phyloP scores from a whole-genome alignment of 2,329 filamentous ascomycete species.

The Hymenotorrendiella dingleyae region DNA sequence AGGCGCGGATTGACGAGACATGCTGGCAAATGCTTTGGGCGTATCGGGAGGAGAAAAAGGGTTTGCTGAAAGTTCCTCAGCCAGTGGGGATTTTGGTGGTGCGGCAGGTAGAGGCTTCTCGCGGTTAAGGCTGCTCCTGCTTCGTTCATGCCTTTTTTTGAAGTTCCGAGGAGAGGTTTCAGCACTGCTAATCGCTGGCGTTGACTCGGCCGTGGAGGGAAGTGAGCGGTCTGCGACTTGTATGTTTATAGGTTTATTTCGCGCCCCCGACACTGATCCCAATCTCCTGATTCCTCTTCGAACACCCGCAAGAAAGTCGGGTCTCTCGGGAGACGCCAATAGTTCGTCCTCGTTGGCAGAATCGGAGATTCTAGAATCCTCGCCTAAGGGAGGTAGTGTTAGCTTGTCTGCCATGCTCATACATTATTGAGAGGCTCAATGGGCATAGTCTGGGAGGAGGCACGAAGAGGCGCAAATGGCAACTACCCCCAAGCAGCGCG shows the following conservation, averaged over 20 bases:
- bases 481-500: too few species aligned
- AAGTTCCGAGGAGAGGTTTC: conserved; percentile 8
- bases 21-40: conserved; percentile 17
- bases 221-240: conserved; percentile 15
- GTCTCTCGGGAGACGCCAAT: conserved; percentile 13
- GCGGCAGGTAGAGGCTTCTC: conserved; percentile 30
- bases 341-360: conserved; percentile 19
- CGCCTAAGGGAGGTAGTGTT: conserved; percentile 26
- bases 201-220: conserved; percentile 8
- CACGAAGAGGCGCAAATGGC: too few species aligned
- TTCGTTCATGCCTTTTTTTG: conserved; percentile 24
- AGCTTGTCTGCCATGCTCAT: conserved; percentile 29
- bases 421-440: conserved; percentile 21
- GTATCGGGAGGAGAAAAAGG: conserved; percentile 23
- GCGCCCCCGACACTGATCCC: conserved; percentile 26
- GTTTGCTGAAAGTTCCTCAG: conserved; percentile 9
- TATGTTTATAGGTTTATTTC: conserved; percentile 20
- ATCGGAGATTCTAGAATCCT: conserved; percentile 26
- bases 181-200: conserved; percentile 11
- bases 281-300: conserved; percentile 27
- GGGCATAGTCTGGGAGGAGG: too few species aligned
- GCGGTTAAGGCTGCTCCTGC: conserved; percentile 20
- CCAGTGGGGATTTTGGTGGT: conserved; percentile 23
- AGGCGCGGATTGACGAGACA: conserved; percentile 22
- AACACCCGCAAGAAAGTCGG: conserved; percentile 27